Percentiles rank a stretch among this genome's conserved stretches.
Evolutionary conservation across 164 flowering plant species (phyloP).

Genomic region (Aristolochia fimbriata): DNA sequence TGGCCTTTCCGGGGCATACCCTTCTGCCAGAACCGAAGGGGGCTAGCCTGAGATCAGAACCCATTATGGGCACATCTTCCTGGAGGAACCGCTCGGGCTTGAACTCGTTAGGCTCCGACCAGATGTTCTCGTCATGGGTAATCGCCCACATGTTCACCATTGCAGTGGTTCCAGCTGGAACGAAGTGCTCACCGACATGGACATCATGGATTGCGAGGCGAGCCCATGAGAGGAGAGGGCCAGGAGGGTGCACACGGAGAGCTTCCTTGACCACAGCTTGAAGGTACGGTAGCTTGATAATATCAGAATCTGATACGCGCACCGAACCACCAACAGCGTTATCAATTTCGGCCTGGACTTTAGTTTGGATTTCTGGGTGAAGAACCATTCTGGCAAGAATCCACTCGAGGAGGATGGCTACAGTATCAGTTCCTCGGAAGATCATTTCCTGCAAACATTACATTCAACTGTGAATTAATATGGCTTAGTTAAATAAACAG

Average conservation of each 20-base stretch:
- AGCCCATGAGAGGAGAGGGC: conserved; percentile 33
- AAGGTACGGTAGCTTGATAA: conserved; percentile 21
- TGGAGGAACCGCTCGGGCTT: conserved; percentile 20
- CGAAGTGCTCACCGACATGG: conserved; percentile 17
- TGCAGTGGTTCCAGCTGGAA: conserved; percentile 40
- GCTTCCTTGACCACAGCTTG: conserved; percentile 24
- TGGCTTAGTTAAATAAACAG: too few species aligned
- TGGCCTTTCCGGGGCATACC: conserved; percentile 30
- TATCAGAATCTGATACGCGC: conserved; percentile 18
- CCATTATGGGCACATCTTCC: conserved; percentile 20
- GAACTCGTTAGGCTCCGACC: conserved; percentile 19
- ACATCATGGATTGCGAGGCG: conserved; percentile 25
- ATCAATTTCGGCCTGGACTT: conserved; percentile 23
- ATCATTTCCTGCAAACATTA: conserved; percentile 28
- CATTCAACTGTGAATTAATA: too few species aligned
- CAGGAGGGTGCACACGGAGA: conserved; percentile 27
- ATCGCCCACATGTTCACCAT: conserved; percentile 52
- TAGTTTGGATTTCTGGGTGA: conserved; percentile 24
- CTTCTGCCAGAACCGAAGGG: conserved; percentile 38
- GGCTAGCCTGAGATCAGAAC: conserved; percentile 32
- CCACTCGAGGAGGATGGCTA: conserved; percentile 31
- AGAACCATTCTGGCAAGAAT: conserved; percentile 29
- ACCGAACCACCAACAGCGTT: conserved; percentile 2
- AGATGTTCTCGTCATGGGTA: conserved; percentile 20
- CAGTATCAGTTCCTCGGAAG: conserved; percentile 31